Conservation (phyloP, 768 basidiomycete species). For the Paxillus ammoniavirescens region DNA sequence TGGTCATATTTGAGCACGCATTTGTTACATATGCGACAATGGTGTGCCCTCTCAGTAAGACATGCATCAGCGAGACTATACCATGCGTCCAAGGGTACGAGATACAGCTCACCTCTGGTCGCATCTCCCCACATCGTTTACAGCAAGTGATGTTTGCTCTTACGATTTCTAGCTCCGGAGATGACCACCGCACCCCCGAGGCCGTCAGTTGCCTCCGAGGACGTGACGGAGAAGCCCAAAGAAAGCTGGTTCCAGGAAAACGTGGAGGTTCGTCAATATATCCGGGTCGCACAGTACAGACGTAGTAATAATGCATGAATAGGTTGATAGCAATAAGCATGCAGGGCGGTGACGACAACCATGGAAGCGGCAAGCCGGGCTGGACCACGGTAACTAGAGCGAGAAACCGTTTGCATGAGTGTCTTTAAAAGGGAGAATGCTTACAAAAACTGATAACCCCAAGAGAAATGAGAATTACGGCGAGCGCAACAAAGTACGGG, state of each 20-base stretch:
- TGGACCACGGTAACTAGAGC: slow-evolving; percentile 73
- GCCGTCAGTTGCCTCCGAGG: slow-evolving; percentile 13
- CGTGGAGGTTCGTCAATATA: slow-evolving; percentile 62
- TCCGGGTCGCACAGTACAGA: slow-evolving; percentile 77
- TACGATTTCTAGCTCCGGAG: slow-evolving; percentile 45
- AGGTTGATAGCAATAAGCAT: slow-evolving; percentile 76
- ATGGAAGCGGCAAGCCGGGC: slow-evolving; percentile 57
- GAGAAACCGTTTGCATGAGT: not conserved
- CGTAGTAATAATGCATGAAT: slow-evolving; percentile 81
- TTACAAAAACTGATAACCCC: slow-evolving; percentile 82
- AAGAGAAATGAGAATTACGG: slow-evolving; percentile 62
- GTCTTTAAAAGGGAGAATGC: slow-evolving; percentile 28
- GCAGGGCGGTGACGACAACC: slow-evolving; percentile 66
- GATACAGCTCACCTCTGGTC: slow-evolving; percentile 69
- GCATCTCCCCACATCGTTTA: slow-evolving; percentile 60
- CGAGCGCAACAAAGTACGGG: slow-evolving; percentile 85
- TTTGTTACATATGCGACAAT: slow-evolving; percentile 87
- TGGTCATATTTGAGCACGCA: slow-evolving; percentile 92
- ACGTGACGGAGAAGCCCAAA: slow-evolving; percentile 53
- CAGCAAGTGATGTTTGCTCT: slow-evolving; percentile 59
- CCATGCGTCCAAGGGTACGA: not conserved
- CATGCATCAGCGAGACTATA: slow-evolving; percentile 13
- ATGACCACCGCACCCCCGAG: slow-evolving; percentile 52
- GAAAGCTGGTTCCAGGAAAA: slow-evolving; percentile 37
- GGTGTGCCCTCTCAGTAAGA: slow-evolving; percentile 75